Evolutionary conservation across 129 eudicot genomes (phyloP), one percentile per base, ranked within the genome.

Genomic region (Calendula officinalis): DNA sequence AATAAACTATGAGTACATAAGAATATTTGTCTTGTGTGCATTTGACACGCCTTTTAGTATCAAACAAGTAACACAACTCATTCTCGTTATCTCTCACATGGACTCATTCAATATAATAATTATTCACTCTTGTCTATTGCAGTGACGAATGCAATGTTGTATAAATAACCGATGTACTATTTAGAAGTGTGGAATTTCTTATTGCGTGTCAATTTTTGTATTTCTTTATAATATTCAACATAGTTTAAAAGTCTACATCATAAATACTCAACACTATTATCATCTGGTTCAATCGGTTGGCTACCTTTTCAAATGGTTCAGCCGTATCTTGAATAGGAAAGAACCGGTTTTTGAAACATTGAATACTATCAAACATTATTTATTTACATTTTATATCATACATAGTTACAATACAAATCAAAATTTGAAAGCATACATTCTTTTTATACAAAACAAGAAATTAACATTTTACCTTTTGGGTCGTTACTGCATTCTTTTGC

Each of bases 71-170:
- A 61, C 68, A 62, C 76, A 72, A 62, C 77, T 62, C 70, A 72
- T 46, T 62, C 63, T 44, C 14, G 56, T 72, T 62, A 52, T 41
- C 12, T 72, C 38, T 72, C 77, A 72, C 77, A 63, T 71, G 77
- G 76, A 71, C 7, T 71, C 49, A 4, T 59, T 27, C 41, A 47
- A 58, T 10, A 46, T n/a, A 58, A 17, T 57, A 47, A 47, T 48
- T 27, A 38, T 59, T 47, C 59, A n/a, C 41, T 48, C 60, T 70
- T 13, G 43, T 45, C 41, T 5, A 59, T 13, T 48, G 8, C 8
- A 59, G 3, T 57, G 51, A 58, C 50, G 41, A 6, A 8, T 47
- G 11, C 42, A 5, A 8, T 3, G 7, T 9, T 44, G 17, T 58
- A 5, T 12, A 22, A 7, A n/a, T n/a, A n/a, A n/a, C n/a, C n/a